Evolutionary conservation across 805 yeast genomes (phyloP), one percentile per base, ranked within the genome.

Genomic region (Zygosaccharomyces lentus): DNA sequence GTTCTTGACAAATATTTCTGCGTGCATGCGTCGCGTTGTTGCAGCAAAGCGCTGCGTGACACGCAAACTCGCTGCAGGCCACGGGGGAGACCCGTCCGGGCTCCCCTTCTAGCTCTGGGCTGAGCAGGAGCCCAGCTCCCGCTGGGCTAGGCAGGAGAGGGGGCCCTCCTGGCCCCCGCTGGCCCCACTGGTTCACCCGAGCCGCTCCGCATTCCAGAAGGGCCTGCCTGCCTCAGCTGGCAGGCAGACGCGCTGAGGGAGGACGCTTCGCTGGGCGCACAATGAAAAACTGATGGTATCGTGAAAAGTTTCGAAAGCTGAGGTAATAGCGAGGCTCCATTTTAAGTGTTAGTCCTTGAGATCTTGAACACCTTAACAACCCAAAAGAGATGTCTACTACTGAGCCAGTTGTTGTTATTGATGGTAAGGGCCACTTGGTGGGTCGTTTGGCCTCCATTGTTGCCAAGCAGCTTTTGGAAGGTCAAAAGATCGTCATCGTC

Each of bases 361-460:
- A 30, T 21, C 21, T 38, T 15, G 32, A 29, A 29, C 32, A 29
- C 15, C 31, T 38, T 9, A 56, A 54, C 59, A 57, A 55, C 56
- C 56, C 54, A 56, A 62, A 61, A 61, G 66, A 60, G 59, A 71
- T 69, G 73, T 65, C 70, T 64, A 80, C 87, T 73, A 88, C 83
- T 75, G 95, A 89, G 81, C 91, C 95, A 78, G 95, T 86, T 79
- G 87, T 87, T 80, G 96, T 90, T 77, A 84, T 89, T 82, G 96
- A 89, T 82, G 84, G 82, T 82, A 90, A 93, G 88, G 99, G 98
- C 73, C 99, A 93, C 80, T 85, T 93, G 73, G 84, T 93, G 74
- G 99, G 99, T 77, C 96, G 99, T 82, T 87, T 93, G 73, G 99
- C 99, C 65, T 88, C 97, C 66, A 85, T 82, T 70, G 89, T 93